Conservation (phyloP, 768 basidiomycete species). For the Agaricus blazei region DNA sequence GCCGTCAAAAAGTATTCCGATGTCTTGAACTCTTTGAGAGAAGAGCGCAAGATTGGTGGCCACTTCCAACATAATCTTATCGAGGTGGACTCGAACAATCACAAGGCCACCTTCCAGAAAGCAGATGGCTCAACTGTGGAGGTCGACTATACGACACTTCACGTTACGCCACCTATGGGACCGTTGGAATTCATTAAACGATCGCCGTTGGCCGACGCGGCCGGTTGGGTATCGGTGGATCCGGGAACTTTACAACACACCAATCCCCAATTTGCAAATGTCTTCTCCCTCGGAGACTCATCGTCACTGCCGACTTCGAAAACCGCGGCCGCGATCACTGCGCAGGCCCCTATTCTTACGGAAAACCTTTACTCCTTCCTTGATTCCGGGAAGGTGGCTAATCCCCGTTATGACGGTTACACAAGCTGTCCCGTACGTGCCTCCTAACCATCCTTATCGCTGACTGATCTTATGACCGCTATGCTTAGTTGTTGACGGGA, state of each 20-base stretch:
- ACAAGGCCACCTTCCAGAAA: slow-evolving; percentile 82
- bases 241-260: slow-evolving; percentile 75
- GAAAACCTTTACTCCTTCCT: slow-evolving; percentile 81
- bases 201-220: slow-evolving; percentile 71
- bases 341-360: slow-evolving; percentile 84
- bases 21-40: slow-evolving; percentile 71
- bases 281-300: slow-evolving; percentile 92
- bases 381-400: slow-evolving; percentile 63
- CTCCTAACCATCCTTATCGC: slow-evolving; percentile 4
- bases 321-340: slow-evolving; percentile 91
- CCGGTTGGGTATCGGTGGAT: slow-evolving; percentile 90
- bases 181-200: slow-evolving; percentile 76
- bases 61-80: slow-evolving; percentile 81
- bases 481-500: slow-evolving; percentile 63
- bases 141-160: slow-evolving; percentile 77
- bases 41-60: slow-evolving; percentile 76
- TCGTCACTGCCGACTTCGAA: slow-evolving; percentile 92
- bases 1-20: slow-evolving; percentile 94
- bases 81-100: slow-evolving; percentile 62
- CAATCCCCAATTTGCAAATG: slow-evolving; percentile 74
- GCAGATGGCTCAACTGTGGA: slow-evolving; percentile 63
- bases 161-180: slow-evolving; percentile 91
- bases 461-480: slow-evolving; percentile 5
- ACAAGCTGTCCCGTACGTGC: slow-evolving; percentile 76
- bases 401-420: slow-evolving; percentile 82